Conservation (phyloP, 2,329 filamentous ascomycete genomes). For the Monilinia polystroma region DNA sequence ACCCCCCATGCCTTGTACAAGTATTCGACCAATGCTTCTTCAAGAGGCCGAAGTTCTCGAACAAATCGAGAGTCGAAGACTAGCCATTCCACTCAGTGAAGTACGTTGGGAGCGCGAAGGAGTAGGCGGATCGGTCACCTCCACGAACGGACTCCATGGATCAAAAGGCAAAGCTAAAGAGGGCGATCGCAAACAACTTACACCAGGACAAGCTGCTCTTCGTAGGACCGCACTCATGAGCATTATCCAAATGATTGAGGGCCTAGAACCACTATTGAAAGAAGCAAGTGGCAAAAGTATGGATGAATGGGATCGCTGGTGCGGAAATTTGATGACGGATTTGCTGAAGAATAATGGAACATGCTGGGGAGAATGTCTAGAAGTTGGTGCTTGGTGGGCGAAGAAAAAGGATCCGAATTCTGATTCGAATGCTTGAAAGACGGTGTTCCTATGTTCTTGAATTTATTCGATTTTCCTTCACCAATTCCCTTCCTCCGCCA, state of each 20-base stretch:
- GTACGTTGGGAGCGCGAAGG: slow-evolving; percentile 84
- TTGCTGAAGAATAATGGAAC: slow-evolving; percentile 76
- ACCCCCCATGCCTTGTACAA: slow-evolving; percentile 72
- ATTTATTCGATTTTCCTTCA: not conserved
- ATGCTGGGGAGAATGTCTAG: slow-evolving; percentile 81
- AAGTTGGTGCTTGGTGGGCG: slow-evolving; percentile 83
- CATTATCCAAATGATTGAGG: slow-evolving; percentile 79
- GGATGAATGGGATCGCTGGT: slow-evolving; percentile 92
- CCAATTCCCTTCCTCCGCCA: not conserved
- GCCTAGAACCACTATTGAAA: slow-evolving; percentile 76
- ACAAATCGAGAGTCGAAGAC: slow-evolving; percentile 68
- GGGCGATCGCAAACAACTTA: slow-evolving; percentile 35
- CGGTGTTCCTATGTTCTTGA: not conserved
- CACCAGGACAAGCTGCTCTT: slow-evolving; percentile 68
- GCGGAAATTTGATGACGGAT: slow-evolving; percentile 81
- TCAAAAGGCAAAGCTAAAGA: slow-evolving; percentile 39
- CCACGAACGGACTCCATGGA: slow-evolving; percentile 54
- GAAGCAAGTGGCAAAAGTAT: slow-evolving; percentile 82
- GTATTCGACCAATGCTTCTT: slow-evolving; percentile 73
- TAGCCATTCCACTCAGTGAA: slow-evolving; percentile 85
- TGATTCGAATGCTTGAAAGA: slow-evolving; percentile 14
- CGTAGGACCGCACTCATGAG: slow-evolving; percentile 78
- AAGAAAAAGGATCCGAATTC: slow-evolving; percentile 70
- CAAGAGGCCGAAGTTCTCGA: slow-evolving; percentile 73
- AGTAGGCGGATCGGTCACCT: slow-evolving; percentile 60